A percentile compares a stretch with the other conserved stretches of the same genome.
phyloP scores from a whole-genome alignment of 176 grass and related monocot genomes.

The Saccharum officinarum region DNA sequence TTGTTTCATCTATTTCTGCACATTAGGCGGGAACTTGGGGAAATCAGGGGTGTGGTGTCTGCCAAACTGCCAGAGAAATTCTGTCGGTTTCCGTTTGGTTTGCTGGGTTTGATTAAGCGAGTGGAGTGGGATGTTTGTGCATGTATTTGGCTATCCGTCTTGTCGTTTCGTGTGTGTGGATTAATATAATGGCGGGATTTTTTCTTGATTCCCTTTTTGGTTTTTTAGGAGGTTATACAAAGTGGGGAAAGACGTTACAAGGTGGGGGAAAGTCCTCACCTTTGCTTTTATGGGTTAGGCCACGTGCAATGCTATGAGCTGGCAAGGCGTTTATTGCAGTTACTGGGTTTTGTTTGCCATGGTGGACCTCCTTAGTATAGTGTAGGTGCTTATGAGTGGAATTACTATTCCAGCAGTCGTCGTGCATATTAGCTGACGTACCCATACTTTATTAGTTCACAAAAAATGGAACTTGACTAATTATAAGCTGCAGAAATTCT shows the following conservation, averaged over 20 bases:
- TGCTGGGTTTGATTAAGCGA: neutral
- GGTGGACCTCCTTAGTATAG: neutral
- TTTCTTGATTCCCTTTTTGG: neutral
- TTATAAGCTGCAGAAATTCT: constrained; percentile 97
- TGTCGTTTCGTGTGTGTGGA: neutral
- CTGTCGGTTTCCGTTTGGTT: neutral
- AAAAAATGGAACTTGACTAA: constrained; percentile 59
- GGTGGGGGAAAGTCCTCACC: neutral
- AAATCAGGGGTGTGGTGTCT: neutral
- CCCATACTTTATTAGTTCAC: constrained; percentile 1
- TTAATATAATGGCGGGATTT: neutral
- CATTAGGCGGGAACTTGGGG: neutral
- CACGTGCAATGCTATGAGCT: neutral
- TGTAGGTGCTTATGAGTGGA: neutral
- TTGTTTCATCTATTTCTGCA: neutral
- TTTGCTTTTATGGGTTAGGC: neutral
- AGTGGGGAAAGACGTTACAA: neutral
- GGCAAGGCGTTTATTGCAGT: neutral
- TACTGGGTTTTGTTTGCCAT: neutral
- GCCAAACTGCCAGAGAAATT: neutral
- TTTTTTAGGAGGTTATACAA: neutral
- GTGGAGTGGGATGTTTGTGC: neutral
- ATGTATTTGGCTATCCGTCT: neutral
- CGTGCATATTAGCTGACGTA: constrained; percentile 2
- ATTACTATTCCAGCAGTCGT: neutral